Conservation (phyloP, 2,329 filamentous ascomycete species). For the Fonsecaea erecta region DNA sequence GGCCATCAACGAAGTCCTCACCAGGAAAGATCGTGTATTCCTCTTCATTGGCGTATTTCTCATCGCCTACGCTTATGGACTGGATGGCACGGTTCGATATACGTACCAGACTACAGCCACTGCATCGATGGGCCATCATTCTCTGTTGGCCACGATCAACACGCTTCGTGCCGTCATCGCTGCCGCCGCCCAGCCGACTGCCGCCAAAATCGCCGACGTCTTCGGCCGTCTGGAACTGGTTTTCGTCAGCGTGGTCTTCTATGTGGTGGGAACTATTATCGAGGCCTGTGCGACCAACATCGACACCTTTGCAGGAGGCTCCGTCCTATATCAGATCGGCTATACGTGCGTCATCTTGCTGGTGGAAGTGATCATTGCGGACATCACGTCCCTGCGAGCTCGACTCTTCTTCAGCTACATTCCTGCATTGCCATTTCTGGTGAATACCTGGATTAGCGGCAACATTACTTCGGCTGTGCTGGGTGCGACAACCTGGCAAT, state of each 20-base stretch:
- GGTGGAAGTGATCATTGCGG: conserved; percentile 67
- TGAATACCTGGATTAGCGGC: conserved; percentile 69
- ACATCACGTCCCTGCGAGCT: conserved; percentile 66
- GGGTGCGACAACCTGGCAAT: conserved; percentile 59
- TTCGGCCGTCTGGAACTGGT: conserved; percentile 67
- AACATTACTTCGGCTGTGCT: conserved; percentile 60
- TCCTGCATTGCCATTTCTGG: conserved; percentile 62
- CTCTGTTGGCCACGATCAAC: conserved; percentile 63
- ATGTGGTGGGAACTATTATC: conserved; percentile 61
- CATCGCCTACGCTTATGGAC: conserved; percentile 64
- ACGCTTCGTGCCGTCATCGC: conserved; percentile 64
- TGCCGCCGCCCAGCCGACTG: conserved; percentile 62
- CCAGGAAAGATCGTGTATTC: conserved; percentile 56
- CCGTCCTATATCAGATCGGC: conserved; percentile 66
- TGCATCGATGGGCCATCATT: conserved; percentile 57
- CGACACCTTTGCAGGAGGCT: conserved; percentile 60
- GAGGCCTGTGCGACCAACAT: conserved; percentile 59
- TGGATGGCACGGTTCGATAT: conserved; percentile 32
- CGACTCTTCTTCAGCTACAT: conserved; percentile 69
- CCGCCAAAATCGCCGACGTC: conserved; percentile 66
- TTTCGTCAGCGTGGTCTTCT: conserved; percentile 60
- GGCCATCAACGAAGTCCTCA: conserved; percentile 60
- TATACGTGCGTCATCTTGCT: conserved; percentile 66
- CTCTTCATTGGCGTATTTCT: conserved; percentile 67
- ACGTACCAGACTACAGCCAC: conserved; percentile 57